Conservation (phyloP, 1,284 basidiomycete species). For the Fomes fomentarius region DNA sequence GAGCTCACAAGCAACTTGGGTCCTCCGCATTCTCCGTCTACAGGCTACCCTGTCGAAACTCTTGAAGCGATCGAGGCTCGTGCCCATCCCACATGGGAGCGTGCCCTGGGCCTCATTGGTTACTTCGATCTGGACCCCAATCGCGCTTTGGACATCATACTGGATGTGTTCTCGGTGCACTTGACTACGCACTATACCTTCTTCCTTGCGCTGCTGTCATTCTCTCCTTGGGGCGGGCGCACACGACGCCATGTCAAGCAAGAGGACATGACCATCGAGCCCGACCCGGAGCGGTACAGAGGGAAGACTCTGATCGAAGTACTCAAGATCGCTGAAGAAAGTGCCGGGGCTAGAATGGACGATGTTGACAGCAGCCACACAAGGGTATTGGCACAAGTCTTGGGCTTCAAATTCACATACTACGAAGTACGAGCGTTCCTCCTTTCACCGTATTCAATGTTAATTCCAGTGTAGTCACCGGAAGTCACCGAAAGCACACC, state of each 20-base stretch:
- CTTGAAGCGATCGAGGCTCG: constrained; percentile 60
- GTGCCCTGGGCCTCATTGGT: constrained; percentile 87
- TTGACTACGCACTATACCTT: constrained; percentile 88
- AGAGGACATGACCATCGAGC: constrained; percentile 39
- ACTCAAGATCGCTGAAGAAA: constrained; percentile 52
- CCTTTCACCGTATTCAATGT: neutral
- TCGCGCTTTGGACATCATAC: constrained; percentile 89
- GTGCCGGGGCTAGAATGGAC: constrained; percentile 16
- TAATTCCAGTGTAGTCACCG: constrained; percentile 43
- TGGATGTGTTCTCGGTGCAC: constrained; percentile 89
- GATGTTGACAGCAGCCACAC: constrained; percentile 41
- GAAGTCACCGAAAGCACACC: constrained; percentile 67
- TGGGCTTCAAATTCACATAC: constrained; percentile 95
- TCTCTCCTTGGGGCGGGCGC: constrained; percentile 74
- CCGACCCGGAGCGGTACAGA: constrained; percentile 46
- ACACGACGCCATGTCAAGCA: constrained; percentile 25
- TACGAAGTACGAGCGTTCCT: constrained; percentile 69
- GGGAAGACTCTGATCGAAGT: constrained; percentile 71
- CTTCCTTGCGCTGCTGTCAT: constrained; percentile 85
- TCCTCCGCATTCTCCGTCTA: constrained; percentile 64
- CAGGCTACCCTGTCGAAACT: constrained; percentile 65
- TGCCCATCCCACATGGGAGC: constrained; percentile 81
- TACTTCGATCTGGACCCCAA: constrained; percentile 97
- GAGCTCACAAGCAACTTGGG: constrained; percentile 84
- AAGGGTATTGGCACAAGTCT: constrained; percentile 83